Evolutionary conservation across 1,284 basidiomycete species (phyloP), one percentile per base, ranked within the genome.

Genomic region (Cronartium quercuum): DNA sequence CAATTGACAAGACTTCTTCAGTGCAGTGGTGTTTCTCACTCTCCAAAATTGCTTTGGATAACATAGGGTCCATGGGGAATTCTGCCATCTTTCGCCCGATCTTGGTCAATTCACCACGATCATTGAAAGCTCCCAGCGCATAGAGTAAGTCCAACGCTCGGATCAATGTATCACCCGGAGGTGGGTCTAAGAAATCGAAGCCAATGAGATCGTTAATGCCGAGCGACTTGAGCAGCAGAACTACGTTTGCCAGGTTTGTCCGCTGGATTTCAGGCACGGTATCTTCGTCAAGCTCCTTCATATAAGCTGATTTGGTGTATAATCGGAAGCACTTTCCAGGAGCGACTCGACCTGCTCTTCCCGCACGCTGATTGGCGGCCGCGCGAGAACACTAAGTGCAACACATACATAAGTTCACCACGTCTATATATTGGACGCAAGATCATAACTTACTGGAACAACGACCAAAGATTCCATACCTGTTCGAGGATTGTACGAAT

Each of bases 51-150:
- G 91, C 89, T 82, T 98, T 98, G 55, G 91, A 92, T 78, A 99
- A 84, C 90, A 97, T 97, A 2, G 96, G 96, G 80, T 99, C 96
- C 47, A 98, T 92, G 5, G 95, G 95, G 83, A 99, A 98, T 82
- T 98, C 96, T 4, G 95, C 95, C 96, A 98, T 98, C 64, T 94
- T 85, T 73, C 96, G 86, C 0, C 96, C 96, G 34, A 98, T 86
- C 81, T 97, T 94, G 12, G 96, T 99, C 77, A 98, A 83, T 82
- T 98, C 94, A 13, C 96, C 96, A 76, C 91, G 86, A 82, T 98
- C 94, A 82, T 98, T 98, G 77, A 99, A 85, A 0, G 95, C 94
- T 24, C 95, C 96, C 0, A 99, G 85, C 0, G 94, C 95, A 82
- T 98, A 98, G 0, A 99, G 84, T 77, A 66, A 44, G 82, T 98